Conservation (phyloP, 148 eudicot species). For the Rhododendron kiyosumense region DNA sequence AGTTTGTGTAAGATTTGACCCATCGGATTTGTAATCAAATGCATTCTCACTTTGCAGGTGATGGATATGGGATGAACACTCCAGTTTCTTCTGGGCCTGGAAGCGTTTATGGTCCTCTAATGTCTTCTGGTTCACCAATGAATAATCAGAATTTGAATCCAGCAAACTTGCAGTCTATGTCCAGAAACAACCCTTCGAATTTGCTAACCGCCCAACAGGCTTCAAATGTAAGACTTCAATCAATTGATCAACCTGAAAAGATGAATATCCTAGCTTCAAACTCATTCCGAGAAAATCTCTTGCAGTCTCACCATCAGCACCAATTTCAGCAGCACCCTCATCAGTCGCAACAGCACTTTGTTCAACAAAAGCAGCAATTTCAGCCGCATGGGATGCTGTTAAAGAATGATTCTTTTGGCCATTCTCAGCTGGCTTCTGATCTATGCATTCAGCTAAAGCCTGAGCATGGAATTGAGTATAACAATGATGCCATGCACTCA, state of each 20-base stretch:
- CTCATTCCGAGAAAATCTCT: conserved; percentile 36
- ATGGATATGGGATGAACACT: conserved; percentile 43
- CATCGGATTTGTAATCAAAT: neutral
- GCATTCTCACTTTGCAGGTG: conserved; percentile 48
- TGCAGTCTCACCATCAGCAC: conserved; percentile 39
- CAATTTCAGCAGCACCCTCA: conserved; percentile 51
- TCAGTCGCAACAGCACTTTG: conserved; percentile 41
- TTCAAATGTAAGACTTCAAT: conserved; percentile 37
- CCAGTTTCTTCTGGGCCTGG: conserved; percentile 58
- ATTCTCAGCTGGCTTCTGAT: conserved; percentile 38
- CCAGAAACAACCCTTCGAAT: conserved; percentile 43
- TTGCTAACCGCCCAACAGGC: conserved; percentile 32
- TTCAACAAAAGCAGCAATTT: conserved; percentile 45
- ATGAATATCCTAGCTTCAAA: conserved; percentile 42
- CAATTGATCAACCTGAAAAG: conserved; percentile 45
- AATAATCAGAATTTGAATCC: conserved; percentile 51
- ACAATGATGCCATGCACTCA: conserved; percentile 38
- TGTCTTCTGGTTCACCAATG: conserved; percentile 40
- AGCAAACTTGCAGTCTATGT: conserved; percentile 39
- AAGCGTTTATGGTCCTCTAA: conserved; percentile 37
- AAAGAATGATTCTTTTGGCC: conserved; percentile 44
- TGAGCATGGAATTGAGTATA: conserved; percentile 39
- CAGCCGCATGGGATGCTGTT: conserved; percentile 45
- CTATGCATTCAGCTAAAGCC: conserved; percentile 31
- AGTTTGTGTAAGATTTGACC: conserved; percentile 22